Evolutionary conservation across 371 early-diverging fungal genomes (phyloP).

Genomic region (Hamiltosporidium tvaerminnensis): DNA sequence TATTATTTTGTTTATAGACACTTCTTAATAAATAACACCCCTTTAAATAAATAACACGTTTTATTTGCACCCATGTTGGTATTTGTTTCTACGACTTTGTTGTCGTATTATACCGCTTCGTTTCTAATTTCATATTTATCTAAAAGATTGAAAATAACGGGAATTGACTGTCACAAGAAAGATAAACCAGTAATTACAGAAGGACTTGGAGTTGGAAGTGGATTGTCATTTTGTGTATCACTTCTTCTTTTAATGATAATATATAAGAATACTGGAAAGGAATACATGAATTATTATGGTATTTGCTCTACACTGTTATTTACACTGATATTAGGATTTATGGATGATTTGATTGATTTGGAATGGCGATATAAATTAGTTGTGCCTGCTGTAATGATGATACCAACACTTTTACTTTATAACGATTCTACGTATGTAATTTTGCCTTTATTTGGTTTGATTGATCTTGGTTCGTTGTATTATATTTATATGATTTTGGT

Average conservation of each 20-base stretch:
- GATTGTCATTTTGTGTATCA: conserved; percentile 63
- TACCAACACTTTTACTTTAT: conserved; percentile 78
- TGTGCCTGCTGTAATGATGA: conserved; percentile 72
- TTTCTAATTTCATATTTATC: too few species aligned
- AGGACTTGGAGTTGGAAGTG: conserved; percentile 61
- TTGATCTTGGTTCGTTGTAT: conserved; percentile 60
- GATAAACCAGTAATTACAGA: conserved; percentile 62
- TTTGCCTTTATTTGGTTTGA: conserved; percentile 1
- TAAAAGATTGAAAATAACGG: conserved; percentile 51
- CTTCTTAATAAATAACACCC: too few species aligned
- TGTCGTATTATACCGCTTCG: too few species aligned
- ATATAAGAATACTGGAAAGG: too few species aligned
- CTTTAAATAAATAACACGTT: too few species aligned
- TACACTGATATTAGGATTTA: conserved; percentile 84
- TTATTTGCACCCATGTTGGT: too few species aligned
- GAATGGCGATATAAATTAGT: conserved; percentile 81
- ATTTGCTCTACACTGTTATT: conserved; percentile 57
- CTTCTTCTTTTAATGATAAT: conserved; percentile 63
- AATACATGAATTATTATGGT: too few species aligned
- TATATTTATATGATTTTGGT: conserved; percentile 68
- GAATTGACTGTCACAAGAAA: conserved; percentile 64
- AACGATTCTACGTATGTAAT: conserved; percentile 13
- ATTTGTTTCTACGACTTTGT: too few species aligned
- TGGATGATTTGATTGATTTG: conserved; percentile 84
- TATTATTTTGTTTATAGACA: too few species aligned